Evolutionary conservation across 2,329 filamentous ascomycete species (phyloP).

Genomic region (Endocalyx cinctus): DNA sequence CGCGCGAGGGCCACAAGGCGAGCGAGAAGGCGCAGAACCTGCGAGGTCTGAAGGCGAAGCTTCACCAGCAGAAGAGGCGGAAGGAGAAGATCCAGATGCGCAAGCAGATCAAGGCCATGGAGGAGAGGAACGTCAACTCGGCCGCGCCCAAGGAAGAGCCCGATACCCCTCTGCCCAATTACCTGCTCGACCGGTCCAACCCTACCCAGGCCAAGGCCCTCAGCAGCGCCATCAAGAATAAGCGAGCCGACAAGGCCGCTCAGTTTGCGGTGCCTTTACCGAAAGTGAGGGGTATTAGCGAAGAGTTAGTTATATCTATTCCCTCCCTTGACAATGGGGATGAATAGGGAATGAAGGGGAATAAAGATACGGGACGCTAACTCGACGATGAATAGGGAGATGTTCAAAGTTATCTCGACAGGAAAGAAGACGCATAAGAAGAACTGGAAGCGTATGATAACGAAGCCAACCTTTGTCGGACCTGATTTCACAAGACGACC

Average conservation of each 20-base stretch:
- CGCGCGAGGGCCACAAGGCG: slow-evolving; percentile 83
- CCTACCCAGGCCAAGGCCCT: slow-evolving; percentile 62
- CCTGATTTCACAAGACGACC: slow-evolving; percentile 81
- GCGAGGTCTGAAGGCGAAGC: slow-evolving; percentile 84
- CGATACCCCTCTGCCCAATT: slow-evolving; percentile 79
- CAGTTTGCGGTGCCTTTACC: slow-evolving; percentile 89
- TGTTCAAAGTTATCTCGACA: slow-evolving; percentile 96
- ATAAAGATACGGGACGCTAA: too few relatives aligned
- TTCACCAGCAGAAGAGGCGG: slow-evolving; percentile 88
- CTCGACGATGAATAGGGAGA: too few relatives aligned
- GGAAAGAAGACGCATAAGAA: slow-evolving; percentile 89
- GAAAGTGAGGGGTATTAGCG: slow-evolving; percentile 89
- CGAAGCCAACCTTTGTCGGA: slow-evolving; percentile 85
- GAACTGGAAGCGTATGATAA: slow-evolving; percentile 68
- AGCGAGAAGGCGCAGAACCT: slow-evolving; percentile 91
- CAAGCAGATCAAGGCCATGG: slow-evolving; percentile 89
- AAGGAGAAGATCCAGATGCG: slow-evolving; percentile 99
- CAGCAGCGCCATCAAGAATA: slow-evolving; percentile 88
- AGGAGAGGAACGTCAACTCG: slow-evolving; percentile 93
- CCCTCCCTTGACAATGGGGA: too few relatives aligned
- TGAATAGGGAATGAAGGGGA: too few relatives aligned
- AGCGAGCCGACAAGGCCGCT: slow-evolving; percentile 87
- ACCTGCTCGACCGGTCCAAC: slow-evolving; percentile 80
- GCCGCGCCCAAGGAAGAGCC: slow-evolving; percentile 72
- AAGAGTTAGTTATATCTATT: too few relatives aligned